phyloP scores from a whole-genome alignment of 1,284 basidiomycete genomes.

The Cutaneotrichosporon spelunceum region DNA sequence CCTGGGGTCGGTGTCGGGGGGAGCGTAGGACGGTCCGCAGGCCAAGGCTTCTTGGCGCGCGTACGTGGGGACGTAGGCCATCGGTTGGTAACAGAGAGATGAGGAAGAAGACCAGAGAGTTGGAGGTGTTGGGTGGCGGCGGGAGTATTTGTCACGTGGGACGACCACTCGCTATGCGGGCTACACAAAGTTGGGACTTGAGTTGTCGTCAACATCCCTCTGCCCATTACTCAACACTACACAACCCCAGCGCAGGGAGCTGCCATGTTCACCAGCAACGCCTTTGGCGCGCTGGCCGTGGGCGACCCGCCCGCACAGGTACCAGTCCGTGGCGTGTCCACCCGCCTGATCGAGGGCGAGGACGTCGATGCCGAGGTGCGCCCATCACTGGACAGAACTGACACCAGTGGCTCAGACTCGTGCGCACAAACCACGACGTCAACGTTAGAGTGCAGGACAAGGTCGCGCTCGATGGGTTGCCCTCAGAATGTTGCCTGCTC shows the following conservation, averaged over 20 bases:
- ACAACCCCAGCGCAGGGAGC: slow-evolving; percentile 6
- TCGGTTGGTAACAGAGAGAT: background rate
- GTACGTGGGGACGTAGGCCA: slow-evolving; percentile 39
- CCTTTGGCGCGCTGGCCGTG: slow-evolving; percentile 40
- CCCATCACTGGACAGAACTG: background rate
- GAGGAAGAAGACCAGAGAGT: background rate
- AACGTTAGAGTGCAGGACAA: slow-evolving; percentile 45
- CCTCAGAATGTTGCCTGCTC: slow-evolving; percentile 48
- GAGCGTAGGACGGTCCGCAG: slow-evolving; percentile 30
- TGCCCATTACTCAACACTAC: background rate
- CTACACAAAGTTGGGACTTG: slow-evolving; percentile 1
- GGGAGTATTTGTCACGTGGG: background rate
- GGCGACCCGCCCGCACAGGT: slow-evolving; percentile 16
- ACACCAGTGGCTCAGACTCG: slow-evolving; percentile 49
- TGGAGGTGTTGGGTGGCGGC: slow-evolving; percentile 7
- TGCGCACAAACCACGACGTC: slow-evolving; percentile 50
- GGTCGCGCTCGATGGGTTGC: slow-evolving; percentile 41
- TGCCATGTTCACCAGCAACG: slow-evolving; percentile 34
- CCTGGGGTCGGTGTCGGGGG: slow-evolving; percentile 36
- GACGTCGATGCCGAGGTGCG: slow-evolving; percentile 46
- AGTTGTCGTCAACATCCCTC: background rate
- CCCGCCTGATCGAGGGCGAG: slow-evolving; percentile 36
- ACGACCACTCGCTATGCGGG: background rate
- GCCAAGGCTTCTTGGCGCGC: slow-evolving; percentile 30
- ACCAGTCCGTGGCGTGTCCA: slow-evolving; percentile 20